phyloP scores from a whole-genome alignment of 1,139 yeast species.

The Candida buenavistaensis region DNA sequence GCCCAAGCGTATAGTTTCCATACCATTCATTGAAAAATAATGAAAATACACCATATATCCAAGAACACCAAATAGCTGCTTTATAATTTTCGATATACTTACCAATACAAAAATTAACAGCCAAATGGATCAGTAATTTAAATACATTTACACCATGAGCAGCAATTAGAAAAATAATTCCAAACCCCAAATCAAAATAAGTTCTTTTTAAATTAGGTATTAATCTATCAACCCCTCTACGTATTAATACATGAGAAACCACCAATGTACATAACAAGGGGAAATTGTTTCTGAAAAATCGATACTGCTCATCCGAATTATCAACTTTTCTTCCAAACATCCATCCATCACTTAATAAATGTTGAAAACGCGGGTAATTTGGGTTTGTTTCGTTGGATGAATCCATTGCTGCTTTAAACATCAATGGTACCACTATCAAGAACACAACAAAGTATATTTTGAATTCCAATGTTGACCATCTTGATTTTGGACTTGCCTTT shows the following conservation, averaged over 20 bases:
- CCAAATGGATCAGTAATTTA: constrained; percentile 59
- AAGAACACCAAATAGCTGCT: constrained; percentile 44
- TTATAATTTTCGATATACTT: constrained; percentile 32
- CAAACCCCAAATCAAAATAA: constrained; percentile 71
- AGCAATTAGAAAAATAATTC: constrained; percentile 64
- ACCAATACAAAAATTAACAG: constrained; percentile 56
- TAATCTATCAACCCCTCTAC: constrained; percentile 32
- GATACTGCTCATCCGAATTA: constrained; percentile 86
- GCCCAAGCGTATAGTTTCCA: constrained; percentile 54
- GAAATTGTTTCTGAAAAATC: constrained; percentile 82
- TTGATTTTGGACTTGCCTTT: constrained; percentile 49
- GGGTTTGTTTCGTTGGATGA: constrained; percentile 77
- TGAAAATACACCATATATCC: constrained; percentile 78
- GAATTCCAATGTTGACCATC: constrained; percentile 79
- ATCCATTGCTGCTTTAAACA: constrained; percentile 79
- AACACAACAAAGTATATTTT: constrained; percentile 63
- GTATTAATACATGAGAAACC: constrained; percentile 50
- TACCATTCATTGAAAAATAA: constrained; percentile 75
- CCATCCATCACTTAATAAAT: constrained; percentile 71
- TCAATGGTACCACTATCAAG: constrained; percentile 70
- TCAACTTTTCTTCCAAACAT: constrained; percentile 78
- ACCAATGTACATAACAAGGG: constrained; percentile 58
- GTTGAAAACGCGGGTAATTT: constrained; percentile 66
- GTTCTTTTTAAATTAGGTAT: constrained; percentile 36
- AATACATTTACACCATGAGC: constrained; percentile 79